Conservation (phyloP, 805 yeast species). For the Wickerhamomyces bisporus region DNA sequence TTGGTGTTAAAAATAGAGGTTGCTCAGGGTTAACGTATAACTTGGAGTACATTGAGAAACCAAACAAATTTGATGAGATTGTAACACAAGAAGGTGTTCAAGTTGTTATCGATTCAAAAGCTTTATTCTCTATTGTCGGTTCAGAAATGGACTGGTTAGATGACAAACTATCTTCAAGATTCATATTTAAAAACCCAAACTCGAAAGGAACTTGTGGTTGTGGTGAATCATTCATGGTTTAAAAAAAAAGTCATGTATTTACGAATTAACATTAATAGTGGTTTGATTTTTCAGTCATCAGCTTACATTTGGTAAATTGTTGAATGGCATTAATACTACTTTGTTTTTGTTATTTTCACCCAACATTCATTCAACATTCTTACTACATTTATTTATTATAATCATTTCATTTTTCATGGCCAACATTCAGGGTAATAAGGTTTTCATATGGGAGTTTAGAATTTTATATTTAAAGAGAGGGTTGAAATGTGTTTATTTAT, state of each 20-base stretch:
- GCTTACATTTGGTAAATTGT: too few relatives aligned
- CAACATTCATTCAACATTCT: too few relatives aligned
- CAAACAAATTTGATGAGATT: slow-evolving; percentile 94
- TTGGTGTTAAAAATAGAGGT: slow-evolving; percentile 94
- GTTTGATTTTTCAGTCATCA: too few relatives aligned
- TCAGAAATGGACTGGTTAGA: slow-evolving; percentile 99
- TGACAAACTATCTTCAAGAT: slow-evolving; percentile 82
- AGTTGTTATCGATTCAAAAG: slow-evolving; percentile 92
- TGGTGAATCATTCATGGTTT: slow-evolving; percentile 98
- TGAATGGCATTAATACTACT: too few relatives aligned
- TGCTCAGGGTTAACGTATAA: slow-evolving; percentile 94
- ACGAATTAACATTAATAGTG: too few relatives aligned
- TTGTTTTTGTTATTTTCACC: too few relatives aligned
- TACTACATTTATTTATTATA: too few relatives aligned
- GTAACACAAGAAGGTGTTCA: slow-evolving; percentile 92
- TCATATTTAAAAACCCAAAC: slow-evolving; percentile 92
- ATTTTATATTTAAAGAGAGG: too few relatives aligned
- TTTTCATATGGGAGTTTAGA: too few relatives aligned
- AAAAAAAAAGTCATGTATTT: slow-evolving; percentile 5
- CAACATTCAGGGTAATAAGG: too few relatives aligned
- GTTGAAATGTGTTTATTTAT: too few relatives aligned
- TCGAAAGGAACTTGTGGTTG: slow-evolving; percentile 98
- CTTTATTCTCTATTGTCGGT: slow-evolving; percentile 91
- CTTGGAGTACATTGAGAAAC: slow-evolving; percentile 80
- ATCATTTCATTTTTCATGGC: too few relatives aligned